phyloP scores from a whole-genome alignment of 202 grass and related monocot species.

The Hordeum pubiflorum region DNA sequence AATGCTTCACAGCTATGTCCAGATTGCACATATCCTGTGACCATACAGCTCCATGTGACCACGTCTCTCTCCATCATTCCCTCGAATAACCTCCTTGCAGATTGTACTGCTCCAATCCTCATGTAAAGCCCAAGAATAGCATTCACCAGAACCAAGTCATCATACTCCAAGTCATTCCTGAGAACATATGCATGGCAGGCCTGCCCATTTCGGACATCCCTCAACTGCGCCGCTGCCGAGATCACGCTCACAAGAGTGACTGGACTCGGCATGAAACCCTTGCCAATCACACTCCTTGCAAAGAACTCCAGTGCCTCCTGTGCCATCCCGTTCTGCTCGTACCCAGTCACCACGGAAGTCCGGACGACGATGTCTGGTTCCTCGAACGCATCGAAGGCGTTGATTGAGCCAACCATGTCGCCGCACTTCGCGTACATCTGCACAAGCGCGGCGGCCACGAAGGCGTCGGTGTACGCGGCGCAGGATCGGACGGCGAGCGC shows the following conservation, averaged over 20 bases:
- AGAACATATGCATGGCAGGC: constrained; percentile 52
- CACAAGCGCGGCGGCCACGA: constrained; percentile 49
- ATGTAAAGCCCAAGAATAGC: constrained; percentile 49
- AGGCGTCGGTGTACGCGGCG: constrained; percentile 31
- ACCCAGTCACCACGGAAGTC: constrained; percentile 56
- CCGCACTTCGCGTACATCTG: constrained; percentile 54
- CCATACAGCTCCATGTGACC: constrained; percentile 56
- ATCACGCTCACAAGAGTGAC: constrained; percentile 65
- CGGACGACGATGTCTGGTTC: constrained; percentile 53
- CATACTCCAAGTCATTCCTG: constrained; percentile 33
- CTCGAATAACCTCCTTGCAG: constrained; percentile 39
- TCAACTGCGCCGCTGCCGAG: constrained; percentile 33
- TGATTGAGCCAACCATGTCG: constrained; percentile 39
- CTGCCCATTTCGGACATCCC: constrained; percentile 34
- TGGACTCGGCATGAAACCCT: constrained; percentile 20
- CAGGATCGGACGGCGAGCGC: constrained; percentile 30
- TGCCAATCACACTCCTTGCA: constrained; percentile 24
- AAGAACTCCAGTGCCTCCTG: constrained; percentile 57
- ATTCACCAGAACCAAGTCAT: constrained; percentile 44
- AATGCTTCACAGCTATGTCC: constrained; percentile 25
- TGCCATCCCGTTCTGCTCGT: constrained; percentile 48
- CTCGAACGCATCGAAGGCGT: constrained; percentile 31
- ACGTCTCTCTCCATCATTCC: constrained; percentile 41
- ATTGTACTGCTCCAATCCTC: constrained; percentile 23
- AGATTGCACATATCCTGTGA: constrained; percentile 49